These are phyloP conservation scores for Bryum argenteum DNA, from an alignment of 225 moss, liverwort and hornwort genomes.

Conservation along the genomic window DNA sequence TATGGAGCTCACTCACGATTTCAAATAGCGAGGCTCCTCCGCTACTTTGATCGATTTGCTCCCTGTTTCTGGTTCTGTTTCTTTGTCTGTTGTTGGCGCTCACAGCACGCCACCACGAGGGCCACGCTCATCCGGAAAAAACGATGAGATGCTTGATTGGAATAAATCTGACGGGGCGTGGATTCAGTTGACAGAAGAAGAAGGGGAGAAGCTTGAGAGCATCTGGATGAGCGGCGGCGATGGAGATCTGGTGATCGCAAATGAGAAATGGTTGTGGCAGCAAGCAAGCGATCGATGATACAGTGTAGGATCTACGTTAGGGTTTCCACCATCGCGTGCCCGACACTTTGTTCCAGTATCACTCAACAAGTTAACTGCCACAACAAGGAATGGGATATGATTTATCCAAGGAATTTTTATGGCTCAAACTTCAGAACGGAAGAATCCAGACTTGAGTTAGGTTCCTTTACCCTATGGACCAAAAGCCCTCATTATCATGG, in stretches of 20 bases:
- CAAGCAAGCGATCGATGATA: neutral
- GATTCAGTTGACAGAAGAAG: neutral
- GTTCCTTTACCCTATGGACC: too few relatives aligned
- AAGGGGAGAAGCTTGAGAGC: neutral
- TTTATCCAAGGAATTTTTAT: too few relatives aligned
- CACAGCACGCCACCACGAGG: neutral
- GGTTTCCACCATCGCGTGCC: neutral
- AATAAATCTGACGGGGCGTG: too few relatives aligned
- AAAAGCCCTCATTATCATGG: too few relatives aligned
- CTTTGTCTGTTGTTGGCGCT: neutral
- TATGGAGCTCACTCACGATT: constrained; percentile 18
- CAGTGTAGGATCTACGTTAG: neutral
- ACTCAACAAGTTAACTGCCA: neutral
- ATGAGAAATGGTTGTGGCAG: neutral
- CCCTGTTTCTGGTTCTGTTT: neutral
- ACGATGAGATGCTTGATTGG: too few relatives aligned
- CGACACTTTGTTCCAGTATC: neutral
- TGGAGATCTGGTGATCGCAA: neutral
- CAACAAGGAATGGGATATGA: too few relatives aligned
- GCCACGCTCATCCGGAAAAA: neutral
- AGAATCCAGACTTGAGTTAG: too few relatives aligned
- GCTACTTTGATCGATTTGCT: neutral
- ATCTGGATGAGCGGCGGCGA: neutral
- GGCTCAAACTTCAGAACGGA: too few relatives aligned
- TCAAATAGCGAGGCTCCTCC: neutral